phyloP scores from a whole-genome alignment of 2,329 filamentous ascomycete genomes.

The Phaeoacremonium minimum region DNA sequence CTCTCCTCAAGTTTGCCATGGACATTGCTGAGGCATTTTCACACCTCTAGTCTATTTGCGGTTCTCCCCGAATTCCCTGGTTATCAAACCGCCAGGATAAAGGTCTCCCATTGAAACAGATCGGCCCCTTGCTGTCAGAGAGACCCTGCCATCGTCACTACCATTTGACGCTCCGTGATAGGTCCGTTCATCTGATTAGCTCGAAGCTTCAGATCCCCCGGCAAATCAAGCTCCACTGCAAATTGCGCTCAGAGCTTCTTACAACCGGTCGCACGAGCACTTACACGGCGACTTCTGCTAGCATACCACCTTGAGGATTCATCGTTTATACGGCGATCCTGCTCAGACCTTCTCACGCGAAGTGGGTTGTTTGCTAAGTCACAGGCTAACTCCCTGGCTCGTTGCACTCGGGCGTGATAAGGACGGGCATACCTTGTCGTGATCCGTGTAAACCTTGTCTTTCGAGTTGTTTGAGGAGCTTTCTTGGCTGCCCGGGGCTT shows the following conservation, averaged over 20 bases:
- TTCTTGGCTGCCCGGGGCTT: too few relatives aligned
- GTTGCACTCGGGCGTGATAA: too few relatives aligned
- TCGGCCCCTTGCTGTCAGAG: slow-evolving; percentile 6
- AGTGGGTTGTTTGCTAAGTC: slow-evolving; percentile 1
- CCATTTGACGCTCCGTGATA: slow-evolving; percentile 5
- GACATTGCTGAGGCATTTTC: slow-evolving; percentile 5
- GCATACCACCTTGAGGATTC: neutral
- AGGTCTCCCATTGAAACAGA: slow-evolving; percentile 9
- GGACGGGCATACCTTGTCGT: neutral
- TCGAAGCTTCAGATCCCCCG: neutral
- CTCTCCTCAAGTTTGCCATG: too few relatives aligned
- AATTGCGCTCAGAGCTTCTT: slow-evolving; percentile 1
- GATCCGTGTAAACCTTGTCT: neutral
- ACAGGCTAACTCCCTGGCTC: slow-evolving; percentile 5
- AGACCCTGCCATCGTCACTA: slow-evolving; percentile 2
- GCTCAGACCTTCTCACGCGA: neutral
- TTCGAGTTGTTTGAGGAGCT: neutral
- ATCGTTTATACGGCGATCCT: neutral
- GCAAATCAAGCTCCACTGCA: slow-evolving; percentile 3
- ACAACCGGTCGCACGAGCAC: slow-evolving; percentile 1
- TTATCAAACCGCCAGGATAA: neutral
- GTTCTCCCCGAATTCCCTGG: neutral
- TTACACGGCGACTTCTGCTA: neutral
- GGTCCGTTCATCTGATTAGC: slow-evolving; percentile 5
- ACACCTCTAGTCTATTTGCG: neutral